Evolutionary conservation across 1,284 basidiomycete genomes (phyloP), one percentile per base, ranked within the genome.

Genomic region (Xerocomus minutiporus): DNA sequence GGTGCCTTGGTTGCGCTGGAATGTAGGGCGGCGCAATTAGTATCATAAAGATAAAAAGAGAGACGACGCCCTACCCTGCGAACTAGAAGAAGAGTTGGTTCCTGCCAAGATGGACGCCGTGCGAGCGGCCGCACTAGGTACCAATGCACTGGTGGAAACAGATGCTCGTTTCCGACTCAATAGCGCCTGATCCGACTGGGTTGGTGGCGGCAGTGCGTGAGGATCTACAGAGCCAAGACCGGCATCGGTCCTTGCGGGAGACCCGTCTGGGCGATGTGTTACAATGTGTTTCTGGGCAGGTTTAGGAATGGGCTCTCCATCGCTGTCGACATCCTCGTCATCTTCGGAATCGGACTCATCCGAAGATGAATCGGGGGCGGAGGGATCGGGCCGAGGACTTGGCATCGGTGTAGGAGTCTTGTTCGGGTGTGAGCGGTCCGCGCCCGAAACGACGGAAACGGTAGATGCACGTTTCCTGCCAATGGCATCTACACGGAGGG

Each of bases 81-180:
- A 51, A 29, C 28, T 42, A 23, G 58, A 48, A 51, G 56, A 41
- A 8, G 63, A 57, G n/a, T 60, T 61, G 12, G 61, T 47, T 28
- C 58, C 46, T 48, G 67, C 60, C 38, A 67, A 59, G 50, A 59
- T 56, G 1, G 72, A 74, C 9, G 71, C 73, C n/a, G 64, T 70
- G 23, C 63, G 65, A 0, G 73, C 71, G 1, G 73, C 69, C 40
- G 66, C 65, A 41, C 61, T 71, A 1, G 73, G 73, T 8, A 67
- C 67, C 43, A 75, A 55, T 12, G 76, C 73, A 36, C 73, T 75
- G 6, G 74, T 74, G 4, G 76, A 77, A 38, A 52, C 53, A 31
- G 70, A 69, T 55, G 67, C 57, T 7, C 61, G 59, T 49, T 50
- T 32, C 44, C 65, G 59, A 51, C 48, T 17, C 41, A 53, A 46